Base-by-base conservation (phyloP, 1,139 yeast genomes). In the Yamadazyma trypodendri region DNA sequence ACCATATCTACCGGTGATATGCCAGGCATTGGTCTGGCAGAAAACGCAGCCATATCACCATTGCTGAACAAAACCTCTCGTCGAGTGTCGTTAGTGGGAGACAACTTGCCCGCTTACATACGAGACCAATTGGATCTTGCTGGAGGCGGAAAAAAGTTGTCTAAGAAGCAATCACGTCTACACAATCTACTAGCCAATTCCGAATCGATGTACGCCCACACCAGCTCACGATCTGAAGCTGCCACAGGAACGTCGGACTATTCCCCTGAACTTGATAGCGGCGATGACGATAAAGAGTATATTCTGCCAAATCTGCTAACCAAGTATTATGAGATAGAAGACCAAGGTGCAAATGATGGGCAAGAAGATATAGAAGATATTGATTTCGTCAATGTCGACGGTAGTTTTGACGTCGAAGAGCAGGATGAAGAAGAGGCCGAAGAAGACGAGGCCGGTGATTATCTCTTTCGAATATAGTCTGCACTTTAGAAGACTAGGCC, bases 301-400 rank as follows among this genome's bases (percentile, higher is more conserved):
- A 60, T 68, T 18, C 72, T 64, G 71, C 74, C 75, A 2, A 60
- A 58, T 31, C 68, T 64, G 68, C 50, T 68, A 36, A 62, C 69
- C 8, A 56, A 54, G 31, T 61, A 56, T 34, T 60, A 59, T 37
- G 70, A 56, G 3, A 39, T 42, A 2, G 51, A 50, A 6, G 56
- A 52, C 9, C 58, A 55, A 6, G 59, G 54, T 14, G 53, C 41
- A 9, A 20, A 4, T n/a, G 29, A 24, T 15, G 63, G n/a, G n/a
- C n/a, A 54, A 18, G 51, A 45, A 3, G 41, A 44, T 6, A 49
- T 43, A 10, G 61, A 52, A 4, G 68, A 62, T 16, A 58, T 53
- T 17, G 68, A 61, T 36, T 61, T 60, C 41, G 56, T 59, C 12
- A 53, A 60, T 40, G 54, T 61, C 7, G 39, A 48, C 37, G 60